These are phyloP conservation scores for Scheffersomyces segobiensis DNA, from an alignment of 1,139 yeast genomes.

Conservation along the genomic window DNA sequence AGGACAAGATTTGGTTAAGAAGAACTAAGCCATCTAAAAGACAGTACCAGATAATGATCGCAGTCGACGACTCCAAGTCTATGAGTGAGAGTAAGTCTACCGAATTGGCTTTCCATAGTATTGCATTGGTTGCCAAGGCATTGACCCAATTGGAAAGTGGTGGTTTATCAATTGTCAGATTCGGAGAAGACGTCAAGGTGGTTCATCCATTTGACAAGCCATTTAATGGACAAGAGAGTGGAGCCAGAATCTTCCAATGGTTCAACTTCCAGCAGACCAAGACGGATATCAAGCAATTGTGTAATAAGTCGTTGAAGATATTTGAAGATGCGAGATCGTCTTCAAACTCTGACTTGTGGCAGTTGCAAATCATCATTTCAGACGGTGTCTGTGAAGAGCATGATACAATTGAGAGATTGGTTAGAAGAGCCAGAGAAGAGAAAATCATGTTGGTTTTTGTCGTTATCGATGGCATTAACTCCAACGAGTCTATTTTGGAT, in stretches of 20 bases:
- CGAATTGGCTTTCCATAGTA: constrained; percentile 89
- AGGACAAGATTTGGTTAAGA: constrained; percentile 97
- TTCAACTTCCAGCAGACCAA: constrained; percentile 87
- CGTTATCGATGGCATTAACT: constrained; percentile 84
- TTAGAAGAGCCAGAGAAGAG: constrained; percentile 89
- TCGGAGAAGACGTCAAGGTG: constrained; percentile 81
- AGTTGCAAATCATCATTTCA: constrained; percentile 84
- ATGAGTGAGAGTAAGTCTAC: constrained; percentile 94
- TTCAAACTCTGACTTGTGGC: constrained; percentile 77
- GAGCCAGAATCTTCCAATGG: constrained; percentile 82
- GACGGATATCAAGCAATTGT: constrained; percentile 79
- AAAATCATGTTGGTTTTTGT: constrained; percentile 95
- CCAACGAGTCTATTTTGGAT: constrained; percentile 84
- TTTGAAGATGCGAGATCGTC: constrained; percentile 69
- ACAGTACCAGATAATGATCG: constrained; percentile 95
- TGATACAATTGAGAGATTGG: constrained; percentile 74
- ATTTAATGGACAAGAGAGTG: constrained; percentile 74
- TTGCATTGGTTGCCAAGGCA: constrained; percentile 92
- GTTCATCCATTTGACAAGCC: constrained; percentile 91
- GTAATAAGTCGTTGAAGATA: constrained; percentile 68
- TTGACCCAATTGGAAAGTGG: constrained; percentile 94
- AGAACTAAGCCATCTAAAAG: constrained; percentile 97
- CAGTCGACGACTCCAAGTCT: constrained; percentile 95
- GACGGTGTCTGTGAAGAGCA: constrained; percentile 98
- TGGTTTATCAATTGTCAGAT: constrained; percentile 84